These are phyloP conservation scores for Neurospora africana DNA, from an alignment of 495 filamentous ascomycete genomes.

Conservation along the genomic window DNA sequence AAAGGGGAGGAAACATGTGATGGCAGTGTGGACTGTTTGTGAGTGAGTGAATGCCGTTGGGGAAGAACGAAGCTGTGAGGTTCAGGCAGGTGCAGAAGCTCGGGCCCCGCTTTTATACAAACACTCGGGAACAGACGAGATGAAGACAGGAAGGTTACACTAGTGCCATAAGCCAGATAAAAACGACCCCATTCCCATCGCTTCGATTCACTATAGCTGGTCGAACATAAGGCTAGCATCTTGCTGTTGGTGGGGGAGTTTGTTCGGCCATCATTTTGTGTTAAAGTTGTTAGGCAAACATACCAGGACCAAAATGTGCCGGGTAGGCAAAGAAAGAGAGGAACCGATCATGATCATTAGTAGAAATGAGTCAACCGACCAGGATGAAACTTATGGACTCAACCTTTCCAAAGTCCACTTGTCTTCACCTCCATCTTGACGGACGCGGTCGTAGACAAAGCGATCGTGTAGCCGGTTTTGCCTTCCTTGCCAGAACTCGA, in stretches of 20 bases:
- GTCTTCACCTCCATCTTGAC: constrained; percentile 20
- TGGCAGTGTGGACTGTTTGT: not conserved
- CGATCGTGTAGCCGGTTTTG: constrained; percentile 85
- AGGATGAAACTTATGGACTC: constrained; percentile 39
- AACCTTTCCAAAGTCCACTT: constrained; percentile 50
- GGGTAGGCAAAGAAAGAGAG: not conserved
- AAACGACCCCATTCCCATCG: not conserved
- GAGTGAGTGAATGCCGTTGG: not conserved
- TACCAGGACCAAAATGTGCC: not conserved
- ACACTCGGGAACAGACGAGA: not conserved
- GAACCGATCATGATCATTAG: not conserved
- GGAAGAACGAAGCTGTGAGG: not conserved
- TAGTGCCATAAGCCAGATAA: not conserved
- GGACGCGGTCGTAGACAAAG: constrained; percentile 65
- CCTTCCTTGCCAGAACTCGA: constrained; percentile 95
- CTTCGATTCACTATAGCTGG: not conserved
- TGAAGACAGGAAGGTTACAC: not conserved
- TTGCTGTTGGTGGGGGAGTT: not conserved
- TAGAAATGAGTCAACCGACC: not conserved
- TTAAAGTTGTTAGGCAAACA: not conserved
- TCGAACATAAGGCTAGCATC: not conserved
- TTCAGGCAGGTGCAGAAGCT: not conserved
- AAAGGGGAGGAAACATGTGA: not conserved
- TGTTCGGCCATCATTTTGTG: not conserved
- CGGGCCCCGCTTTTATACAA: not conserved